Evolutionary conservation across 305 asterid species (phyloP).

Genomic region (Solanum hybrid): DNA sequence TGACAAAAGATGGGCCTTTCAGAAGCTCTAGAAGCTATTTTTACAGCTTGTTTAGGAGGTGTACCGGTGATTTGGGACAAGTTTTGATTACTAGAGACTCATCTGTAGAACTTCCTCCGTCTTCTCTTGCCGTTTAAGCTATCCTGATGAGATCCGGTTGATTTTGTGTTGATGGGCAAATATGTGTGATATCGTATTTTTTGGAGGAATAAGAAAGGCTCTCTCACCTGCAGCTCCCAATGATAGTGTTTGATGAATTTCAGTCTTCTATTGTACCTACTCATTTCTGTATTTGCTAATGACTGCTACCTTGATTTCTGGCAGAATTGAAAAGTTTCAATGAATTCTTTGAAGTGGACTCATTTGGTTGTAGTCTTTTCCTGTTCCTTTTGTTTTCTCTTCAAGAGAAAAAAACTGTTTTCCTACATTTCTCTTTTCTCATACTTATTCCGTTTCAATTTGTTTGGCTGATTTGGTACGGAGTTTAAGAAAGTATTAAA

Average conservation of each 20-base stretch:
- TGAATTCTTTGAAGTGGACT: not conserved
- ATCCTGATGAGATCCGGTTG: not conserved
- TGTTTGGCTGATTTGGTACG: not conserved
- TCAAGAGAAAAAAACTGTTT: not conserved
- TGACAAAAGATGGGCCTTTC: not conserved
- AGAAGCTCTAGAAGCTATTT: not conserved
- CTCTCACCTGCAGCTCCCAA: not conserved
- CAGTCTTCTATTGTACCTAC: not conserved
- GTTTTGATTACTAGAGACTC: not conserved
- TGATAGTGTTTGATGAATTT: not conserved
- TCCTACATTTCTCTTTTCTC: not conserved
- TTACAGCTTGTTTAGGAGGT: not conserved
- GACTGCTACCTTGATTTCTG: not conserved
- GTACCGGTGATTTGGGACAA: not conserved
- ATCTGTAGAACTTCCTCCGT: not conserved
- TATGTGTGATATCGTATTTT: not conserved
- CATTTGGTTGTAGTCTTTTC: not conserved
- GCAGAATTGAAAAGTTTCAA: not conserved
- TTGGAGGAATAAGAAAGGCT: not conserved
- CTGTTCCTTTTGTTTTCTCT: not conserved
- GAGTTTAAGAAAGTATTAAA: not conserved
- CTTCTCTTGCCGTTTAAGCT: not conserved
- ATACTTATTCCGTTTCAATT: not conserved
- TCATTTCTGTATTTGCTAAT: not conserved
- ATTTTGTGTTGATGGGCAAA: not conserved